These are phyloP conservation scores for Aspergillus tubingensis DNA, from an alignment of 2,329 filamentous ascomycete species.

Conservation along the genomic window DNA sequence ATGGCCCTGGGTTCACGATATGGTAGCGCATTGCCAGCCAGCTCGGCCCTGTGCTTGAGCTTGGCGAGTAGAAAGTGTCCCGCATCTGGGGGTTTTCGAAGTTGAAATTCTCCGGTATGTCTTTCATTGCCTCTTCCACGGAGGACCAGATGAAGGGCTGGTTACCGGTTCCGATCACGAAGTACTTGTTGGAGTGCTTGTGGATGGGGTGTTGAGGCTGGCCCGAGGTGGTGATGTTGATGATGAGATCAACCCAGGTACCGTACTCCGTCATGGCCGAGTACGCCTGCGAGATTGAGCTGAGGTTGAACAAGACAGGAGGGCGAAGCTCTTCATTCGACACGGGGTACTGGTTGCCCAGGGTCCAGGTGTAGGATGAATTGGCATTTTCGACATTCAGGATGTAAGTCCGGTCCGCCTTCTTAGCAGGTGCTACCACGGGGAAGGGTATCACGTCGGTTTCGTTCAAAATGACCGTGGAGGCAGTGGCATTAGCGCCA, in stretches of 20 bases:
- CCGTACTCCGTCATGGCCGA: constrained; percentile 41
- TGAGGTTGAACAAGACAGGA: constrained; percentile 31
- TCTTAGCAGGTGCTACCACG: constrained; percentile 43
- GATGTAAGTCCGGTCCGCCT: constrained; percentile 45
- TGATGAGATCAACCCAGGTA: constrained; percentile 58
- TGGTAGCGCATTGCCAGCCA: constrained; percentile 53
- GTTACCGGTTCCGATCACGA: constrained; percentile 55
- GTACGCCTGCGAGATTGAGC: constrained; percentile 27
- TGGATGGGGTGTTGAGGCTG: constrained; percentile 64
- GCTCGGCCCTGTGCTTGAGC: constrained; percentile 30
- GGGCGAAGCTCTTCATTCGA: constrained; percentile 26
- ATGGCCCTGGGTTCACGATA: constrained; percentile 51
- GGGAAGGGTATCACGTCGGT: constrained; percentile 52
- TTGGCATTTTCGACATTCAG: constrained; percentile 25
- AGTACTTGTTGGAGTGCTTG: constrained; percentile 66
- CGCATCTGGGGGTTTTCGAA: constrained; percentile 57
- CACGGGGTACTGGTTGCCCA: constrained; percentile 30
- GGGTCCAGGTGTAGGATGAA: constrained; percentile 28
- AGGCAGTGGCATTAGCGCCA: constrained; percentile 46
- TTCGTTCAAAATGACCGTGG: constrained; percentile 51
- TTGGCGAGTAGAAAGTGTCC: constrained; percentile 51
- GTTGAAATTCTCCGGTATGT: constrained; percentile 58
- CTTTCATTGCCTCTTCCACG: constrained; percentile 56
- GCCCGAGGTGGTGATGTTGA: constrained; percentile 34
- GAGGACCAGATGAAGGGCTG: constrained; percentile 55